Base-by-base conservation (phyloP, 139 green algal genomes). In the Yamagishiella unicocca region DNA sequence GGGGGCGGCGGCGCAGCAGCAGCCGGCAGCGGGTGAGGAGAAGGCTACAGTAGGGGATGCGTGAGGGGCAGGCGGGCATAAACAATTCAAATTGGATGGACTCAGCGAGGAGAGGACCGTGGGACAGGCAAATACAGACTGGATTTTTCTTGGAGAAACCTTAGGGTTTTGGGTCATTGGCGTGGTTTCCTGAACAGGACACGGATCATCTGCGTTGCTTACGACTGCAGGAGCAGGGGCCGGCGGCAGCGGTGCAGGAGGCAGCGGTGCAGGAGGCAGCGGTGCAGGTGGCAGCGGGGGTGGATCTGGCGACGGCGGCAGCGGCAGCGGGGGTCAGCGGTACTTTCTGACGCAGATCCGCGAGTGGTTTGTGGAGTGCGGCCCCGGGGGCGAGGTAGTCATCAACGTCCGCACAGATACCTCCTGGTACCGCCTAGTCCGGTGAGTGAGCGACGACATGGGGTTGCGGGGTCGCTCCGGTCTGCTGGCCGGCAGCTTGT, bases 341-440 rank as follows among this genome's bases (percentile, higher is more conserved):
- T 72, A 71, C 19, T 79, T 81, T 33, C 42, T 77, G 37, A 95
- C 88, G 45, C 95, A 98, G 89, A 97, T 99, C 84, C 90, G 93
- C 61, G 97, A 99, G 91, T 99, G 96, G 97, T 90, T 97, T 8
- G 92, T 99, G n/a, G 97, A 99, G 89, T 96, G 94, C 83, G 72
- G 83, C 2, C 90, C 89, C 31, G 97, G 98, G 25, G 72, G 72
- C 87, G 95, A 95, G 94, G 91, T 99, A 37, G 97, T 96, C 92
- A 96, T 99, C 84, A 96, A 91, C 87, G 93, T 99, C 58, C 92
- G 97, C 25, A 99, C 97, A 12, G 96, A 99, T 82, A 94, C 94
- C 19, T 96, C 93, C 17, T 98, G 95, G 96, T 99, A 99, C 93
- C 92, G 94, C 58, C 92, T 98, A 53, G 89, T 92, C 58, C 90